Evolutionary conservation across 768 basidiomycete species (phyloP), one percentile per base, ranked within the genome.

Genomic region (Amanita subjunquillea): DNA sequence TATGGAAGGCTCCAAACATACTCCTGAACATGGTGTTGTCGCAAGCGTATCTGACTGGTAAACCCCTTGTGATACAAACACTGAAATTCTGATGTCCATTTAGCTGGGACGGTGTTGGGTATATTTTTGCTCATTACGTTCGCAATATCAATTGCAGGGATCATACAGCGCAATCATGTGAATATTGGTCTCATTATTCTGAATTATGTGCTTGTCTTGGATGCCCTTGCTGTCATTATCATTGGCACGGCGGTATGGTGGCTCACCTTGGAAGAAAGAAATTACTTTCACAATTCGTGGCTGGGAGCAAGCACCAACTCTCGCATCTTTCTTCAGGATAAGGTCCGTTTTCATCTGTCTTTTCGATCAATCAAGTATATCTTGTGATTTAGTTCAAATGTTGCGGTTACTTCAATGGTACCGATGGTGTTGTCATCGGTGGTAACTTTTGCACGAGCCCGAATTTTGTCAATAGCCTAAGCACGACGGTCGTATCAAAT

Each of bases 391-490:
- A 93, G 91, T 73, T 91, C 59, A 64, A 68, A 52, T 94, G 92
- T 69, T 95, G 92, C 60, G 92, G 92, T 15, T 95, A 91, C 66
- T 87, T 87, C 63, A 79, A 78, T 56, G 78, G 79, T 20, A 78
- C 78, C 2, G 77, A 85, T 54, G 57, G 71, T 3, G 74, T 75
- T 32, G 79, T 75, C 55, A 69, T 83, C 45, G 81, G 79, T n/a
- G 83, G 84, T 34, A 64, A 52, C 4, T 83, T 83, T 63, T 90
- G 87, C 66, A 63, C 67, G 54, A 66, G 65, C 48, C 66, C 64
- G 55, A 63, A 67, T 43, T 72, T 78, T 54, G 60, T 75, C 47
- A 63, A 67, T 51, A 59, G 60, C 41, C 69, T 75, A 46, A 71
- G 73, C 58, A 43, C 66, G 17, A 70, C 66, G 17, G 65, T 71